Base-by-base conservation (phyloP, 345 rosid genomes). In the Syzygium aromaticum region DNA sequence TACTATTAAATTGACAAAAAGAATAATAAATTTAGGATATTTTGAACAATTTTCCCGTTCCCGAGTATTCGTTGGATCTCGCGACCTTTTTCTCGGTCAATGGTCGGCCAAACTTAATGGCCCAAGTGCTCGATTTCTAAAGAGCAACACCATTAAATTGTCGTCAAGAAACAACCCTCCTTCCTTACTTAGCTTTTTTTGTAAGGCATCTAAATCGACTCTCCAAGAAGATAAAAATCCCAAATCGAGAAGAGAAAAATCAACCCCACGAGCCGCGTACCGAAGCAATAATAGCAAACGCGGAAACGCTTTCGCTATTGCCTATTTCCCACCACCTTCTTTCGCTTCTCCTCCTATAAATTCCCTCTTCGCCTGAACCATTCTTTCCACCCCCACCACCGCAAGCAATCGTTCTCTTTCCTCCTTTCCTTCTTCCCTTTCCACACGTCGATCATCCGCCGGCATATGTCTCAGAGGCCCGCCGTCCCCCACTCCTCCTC, bases 391-490 rank as follows among this genome's bases (percentile, higher is more conserved):
- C 82, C 25, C 19, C 49, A 0, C 25, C 82, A 23, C 82, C 43
- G 6, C 13, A 5, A 19, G 82, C 49, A 73, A 38, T 3, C 49
- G 12, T 73, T 22, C 15, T 59, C 59, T 54, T 8, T 22, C 59
- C 25, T 73, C 25, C 40, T 30, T 28, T 43, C 25, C 4, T 64
- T 7, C 77, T 67, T 17, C 23, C 27, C 46, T 12, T 8, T 2
- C 22, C 21, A 19, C 49, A 3, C 82, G 43, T 38, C 25, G 49
- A 73, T 0, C 49, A 11, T 33, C 82, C 19, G 19, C 84, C 88
- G 59, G 93, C 94, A 43, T 93, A 95, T 94, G 98, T 95, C 98
- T 94, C 98, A 96, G 52, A 94, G 98, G 86, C 90, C 92, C 54
- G 86, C 63, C 90, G 92, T 95, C 54, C 97, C 96, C 85, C 98